Evolutionary conservation across 805 yeast genomes (phyloP).

Genomic region (Brettanomyces anomalus): DNA sequence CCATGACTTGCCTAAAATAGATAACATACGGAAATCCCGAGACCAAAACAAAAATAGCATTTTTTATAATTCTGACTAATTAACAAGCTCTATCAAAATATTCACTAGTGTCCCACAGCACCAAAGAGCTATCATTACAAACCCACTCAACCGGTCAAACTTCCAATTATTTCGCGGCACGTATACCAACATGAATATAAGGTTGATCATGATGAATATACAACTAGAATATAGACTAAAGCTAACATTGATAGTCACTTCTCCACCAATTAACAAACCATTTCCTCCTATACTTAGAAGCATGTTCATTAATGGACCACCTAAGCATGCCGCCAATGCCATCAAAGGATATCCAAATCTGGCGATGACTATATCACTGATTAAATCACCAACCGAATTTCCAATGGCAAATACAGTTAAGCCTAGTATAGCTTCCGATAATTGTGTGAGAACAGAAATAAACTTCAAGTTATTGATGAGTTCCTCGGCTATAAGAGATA

Average conservation of each 20-base stretch:
- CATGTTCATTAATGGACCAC: conserved; percentile 77
- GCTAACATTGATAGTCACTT: conserved; percentile 23
- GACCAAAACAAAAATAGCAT: neutral
- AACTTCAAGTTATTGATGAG: conserved; percentile 57
- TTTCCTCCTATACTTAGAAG: conserved; percentile 76
- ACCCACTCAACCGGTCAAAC: conserved; percentile 31
- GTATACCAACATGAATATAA: conserved; percentile 27
- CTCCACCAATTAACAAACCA: conserved; percentile 40
- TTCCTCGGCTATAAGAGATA: conserved; percentile 60
- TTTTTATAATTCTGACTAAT: neutral
- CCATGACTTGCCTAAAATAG: neutral
- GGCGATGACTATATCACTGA: conserved; percentile 76
- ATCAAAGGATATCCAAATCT: conserved; percentile 74
- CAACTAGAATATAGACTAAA: conserved; percentile 34
- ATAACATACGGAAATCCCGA: neutral
- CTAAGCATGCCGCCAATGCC: conserved; percentile 95
- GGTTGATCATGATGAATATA: conserved; percentile 28
- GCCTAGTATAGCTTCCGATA: conserved; percentile 78
- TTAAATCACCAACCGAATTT: conserved; percentile 83
- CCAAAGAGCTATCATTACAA: conserved; percentile 33
- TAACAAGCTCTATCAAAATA: conserved; percentile 17
- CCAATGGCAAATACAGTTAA: conserved; percentile 87
- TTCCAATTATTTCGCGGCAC: conserved; percentile 36
- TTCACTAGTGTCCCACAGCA: conserved; percentile 27
- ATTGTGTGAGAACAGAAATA: conserved; percentile 45